Percentiles rank a stretch among this genome's conserved stretches.
phyloP scores from a whole-genome alignment of 1,284 basidiomycete species.

The Ganoderma multipileum region DNA sequence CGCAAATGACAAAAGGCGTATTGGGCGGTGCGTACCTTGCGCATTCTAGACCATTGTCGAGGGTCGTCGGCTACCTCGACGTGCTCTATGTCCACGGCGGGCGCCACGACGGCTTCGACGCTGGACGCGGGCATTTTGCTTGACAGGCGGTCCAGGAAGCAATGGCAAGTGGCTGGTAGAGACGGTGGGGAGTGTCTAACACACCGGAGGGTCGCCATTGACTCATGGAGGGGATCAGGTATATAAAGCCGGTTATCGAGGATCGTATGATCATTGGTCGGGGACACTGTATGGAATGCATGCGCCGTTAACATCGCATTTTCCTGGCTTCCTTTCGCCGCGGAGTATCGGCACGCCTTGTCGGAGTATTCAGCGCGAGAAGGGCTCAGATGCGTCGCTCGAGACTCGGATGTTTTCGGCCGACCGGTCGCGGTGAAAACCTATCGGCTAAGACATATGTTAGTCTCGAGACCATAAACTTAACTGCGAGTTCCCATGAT shows the following conservation, averaged over 20 bases:
- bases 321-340: neutral
- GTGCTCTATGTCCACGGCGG: constrained; percentile 65
- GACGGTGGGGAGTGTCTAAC: neutral
- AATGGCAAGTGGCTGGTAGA: neutral
- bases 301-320: neutral
- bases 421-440: neutral
- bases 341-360: neutral
- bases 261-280: neutral
- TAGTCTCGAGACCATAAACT: neutral
- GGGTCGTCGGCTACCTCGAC: constrained; percentile 80
- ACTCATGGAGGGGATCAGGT: neutral
- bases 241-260: neutral
- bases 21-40: constrained; percentile 58
- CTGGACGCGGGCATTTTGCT: constrained; percentile 6
- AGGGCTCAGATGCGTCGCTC: neutral
- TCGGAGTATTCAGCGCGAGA: neutral
- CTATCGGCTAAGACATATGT: neutral
- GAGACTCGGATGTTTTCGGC: neutral
- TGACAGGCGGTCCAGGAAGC: constrained; percentile 7
- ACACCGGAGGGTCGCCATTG: neutral
- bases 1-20: neutral
- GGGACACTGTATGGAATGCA: neutral
- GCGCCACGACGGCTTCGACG: neutral
- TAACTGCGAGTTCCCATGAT: neutral
- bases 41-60: constrained; percentile 68